Percentiles rank a stretch among this genome's conserved stretches.
Evolutionary conservation across 129 eudicot genomes (phyloP).

Genomic region (carrot (Daucus carota)): DH1_v3.0 NC_030388.2:22423001-22423500

Average conservation of each 20-base stretch:
- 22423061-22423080: constrained; percentile 70
- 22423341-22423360: too few species aligned
- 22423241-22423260: neutral
- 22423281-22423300: too few species aligned
- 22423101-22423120: constrained; percentile 78
- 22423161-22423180: neutral
- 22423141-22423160: constrained; percentile 13
- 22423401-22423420: too few species aligned
- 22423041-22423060: constrained; percentile 31
- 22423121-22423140: constrained; percentile 81
- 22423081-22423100: constrained; percentile 87
- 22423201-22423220: neutral
- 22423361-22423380: too few species aligned
- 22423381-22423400: too few species aligned
- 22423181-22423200: constrained; percentile 4
- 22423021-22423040: constrained; percentile 33
- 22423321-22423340: too few species aligned
- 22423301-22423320: too few species aligned
- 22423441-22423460: too few species aligned
- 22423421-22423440: too few species aligned
- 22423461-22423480: too few species aligned
- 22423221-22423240: neutral
- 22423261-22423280: neutral
- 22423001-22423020: constrained; percentile 33
- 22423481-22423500: too few species aligned